Conservation (phyloP, 768 basidiomycete species). For the Cystofilobasidium capitatum region DNA sequence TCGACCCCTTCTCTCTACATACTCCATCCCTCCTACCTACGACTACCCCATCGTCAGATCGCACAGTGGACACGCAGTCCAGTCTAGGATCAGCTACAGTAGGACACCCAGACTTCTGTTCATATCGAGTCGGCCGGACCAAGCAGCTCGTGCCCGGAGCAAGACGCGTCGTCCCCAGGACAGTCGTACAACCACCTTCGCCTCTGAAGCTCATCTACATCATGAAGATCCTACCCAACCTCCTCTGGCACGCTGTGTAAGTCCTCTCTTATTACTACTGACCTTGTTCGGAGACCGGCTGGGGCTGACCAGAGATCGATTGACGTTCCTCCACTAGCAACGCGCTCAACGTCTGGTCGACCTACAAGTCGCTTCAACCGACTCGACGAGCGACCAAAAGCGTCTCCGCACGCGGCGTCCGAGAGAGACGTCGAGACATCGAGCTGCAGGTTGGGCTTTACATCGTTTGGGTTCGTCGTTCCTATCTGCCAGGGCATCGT, state of each 20-base stretch:
- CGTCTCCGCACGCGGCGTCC: neutral
- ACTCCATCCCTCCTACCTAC: too few relatives aligned
- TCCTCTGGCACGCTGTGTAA: conserved; percentile 12
- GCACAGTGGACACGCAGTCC: too few relatives aligned
- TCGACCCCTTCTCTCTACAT: too few relatives aligned
- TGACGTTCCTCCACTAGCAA: neutral
- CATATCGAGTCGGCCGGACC: too few relatives aligned
- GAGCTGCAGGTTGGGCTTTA: conserved; percentile 3
- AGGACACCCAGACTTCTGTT: too few relatives aligned
- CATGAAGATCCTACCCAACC: neutral
- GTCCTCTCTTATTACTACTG: neutral
- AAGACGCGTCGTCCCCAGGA: neutral
- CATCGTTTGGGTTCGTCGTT: conserved; percentile 19
- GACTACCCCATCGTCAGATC: too few relatives aligned
- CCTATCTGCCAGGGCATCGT: neutral
- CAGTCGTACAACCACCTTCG: neutral
- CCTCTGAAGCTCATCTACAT: too few relatives aligned
- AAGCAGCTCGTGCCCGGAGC: neutral
- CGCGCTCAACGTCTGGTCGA: conserved; percentile 8
- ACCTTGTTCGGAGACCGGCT: neutral
- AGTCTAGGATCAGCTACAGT: too few relatives aligned
- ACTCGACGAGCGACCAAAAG: neutral
- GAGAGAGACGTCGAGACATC: conserved; percentile 10
- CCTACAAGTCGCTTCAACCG: conserved; percentile 13
- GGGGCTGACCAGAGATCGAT: neutral